phyloP scores from a whole-genome alignment of 768 basidiomycete genomes.

The Lentinula guzmanii region DNA sequence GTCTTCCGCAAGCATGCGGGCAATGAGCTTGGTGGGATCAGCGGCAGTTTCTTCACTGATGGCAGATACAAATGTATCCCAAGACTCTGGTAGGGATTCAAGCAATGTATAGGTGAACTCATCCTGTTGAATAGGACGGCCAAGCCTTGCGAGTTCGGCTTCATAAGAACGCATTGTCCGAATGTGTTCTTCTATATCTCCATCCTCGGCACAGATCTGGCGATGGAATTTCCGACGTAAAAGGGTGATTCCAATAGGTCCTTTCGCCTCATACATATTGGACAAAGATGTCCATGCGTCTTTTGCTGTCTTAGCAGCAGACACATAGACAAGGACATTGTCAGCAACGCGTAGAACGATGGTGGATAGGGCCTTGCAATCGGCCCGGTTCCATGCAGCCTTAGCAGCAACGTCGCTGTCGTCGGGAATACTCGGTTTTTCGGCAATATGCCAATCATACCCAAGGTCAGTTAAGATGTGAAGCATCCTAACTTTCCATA shows the following conservation, averaged over 20 bases:
- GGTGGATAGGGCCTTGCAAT: slow-evolving; percentile 17
- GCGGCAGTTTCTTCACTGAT: background rate
- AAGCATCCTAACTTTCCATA: slow-evolving; percentile 11
- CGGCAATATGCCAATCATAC: background rate
- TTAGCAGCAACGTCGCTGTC: background rate
- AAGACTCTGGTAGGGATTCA: slow-evolving; percentile 25
- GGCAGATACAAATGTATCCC: slow-evolving; percentile 22
- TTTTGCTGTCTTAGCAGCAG: slow-evolving; percentile 15
- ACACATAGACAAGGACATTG: slow-evolving; percentile 21
- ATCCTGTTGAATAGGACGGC: slow-evolving; percentile 15
- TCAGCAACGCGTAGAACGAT: slow-evolving; percentile 24
- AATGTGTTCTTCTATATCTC: slow-evolving; percentile 26
- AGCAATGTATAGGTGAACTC: slow-evolving; percentile 26
- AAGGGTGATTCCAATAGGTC: slow-evolving; percentile 20
- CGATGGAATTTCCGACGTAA: slow-evolving; percentile 20
- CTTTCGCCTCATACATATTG: slow-evolving; percentile 21
- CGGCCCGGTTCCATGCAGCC: background rate
- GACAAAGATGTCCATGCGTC: slow-evolving; percentile 22
- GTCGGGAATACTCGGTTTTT: background rate
- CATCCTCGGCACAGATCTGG: slow-evolving; percentile 19
- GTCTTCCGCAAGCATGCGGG: slow-evolving; percentile 20
- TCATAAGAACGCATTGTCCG: slow-evolving; percentile 16
- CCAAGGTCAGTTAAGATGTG: slow-evolving; percentile 9
- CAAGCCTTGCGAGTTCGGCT: slow-evolving; percentile 17
- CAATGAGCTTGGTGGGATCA: slow-evolving; percentile 13